These are phyloP conservation scores for Zoysia japonica DNA, from an alignment of 176 grass and related monocot genomes.

Conservation along the genomic window DNA sequence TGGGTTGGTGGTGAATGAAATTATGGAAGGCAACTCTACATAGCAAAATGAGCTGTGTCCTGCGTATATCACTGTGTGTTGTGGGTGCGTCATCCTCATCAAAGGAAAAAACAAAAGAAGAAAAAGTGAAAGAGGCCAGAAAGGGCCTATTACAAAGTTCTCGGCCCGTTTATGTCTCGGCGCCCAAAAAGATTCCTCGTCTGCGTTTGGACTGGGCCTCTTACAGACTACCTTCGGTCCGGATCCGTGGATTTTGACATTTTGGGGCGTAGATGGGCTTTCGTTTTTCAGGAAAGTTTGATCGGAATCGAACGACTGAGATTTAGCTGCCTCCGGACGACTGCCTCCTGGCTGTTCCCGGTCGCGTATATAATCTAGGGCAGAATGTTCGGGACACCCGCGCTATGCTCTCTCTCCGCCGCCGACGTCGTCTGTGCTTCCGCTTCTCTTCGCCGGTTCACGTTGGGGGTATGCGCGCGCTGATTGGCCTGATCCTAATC, in stretches of 20 bases:
- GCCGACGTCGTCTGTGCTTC: not conserved
- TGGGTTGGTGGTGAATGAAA: too few relatives aligned
- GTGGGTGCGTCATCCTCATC: too few relatives aligned
- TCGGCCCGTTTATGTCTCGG: too few relatives aligned
- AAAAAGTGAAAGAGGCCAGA: too few relatives aligned
- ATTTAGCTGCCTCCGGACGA: not conserved
- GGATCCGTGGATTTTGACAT: too few relatives aligned
- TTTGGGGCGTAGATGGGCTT: too few relatives aligned
- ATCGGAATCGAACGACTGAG: not conserved
- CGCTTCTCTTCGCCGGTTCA: not conserved
- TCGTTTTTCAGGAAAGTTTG: not conserved
- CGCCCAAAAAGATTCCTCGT: too few relatives aligned
- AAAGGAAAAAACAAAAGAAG: too few relatives aligned
- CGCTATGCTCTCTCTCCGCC: not conserved
- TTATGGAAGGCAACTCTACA: too few relatives aligned
- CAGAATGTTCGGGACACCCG: not conserved
- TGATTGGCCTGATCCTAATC: not conserved
- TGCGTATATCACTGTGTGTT: too few relatives aligned
- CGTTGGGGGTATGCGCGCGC: constrained; percentile 21
- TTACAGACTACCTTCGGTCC: not conserved
- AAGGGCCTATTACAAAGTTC: too few relatives aligned
- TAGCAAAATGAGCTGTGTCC: too few relatives aligned
- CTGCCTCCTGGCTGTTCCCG: constrained; percentile 20
- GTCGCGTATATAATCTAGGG: not conserved
- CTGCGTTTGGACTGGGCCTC: not conserved